These are phyloP conservation scores for Alternaria angustiovoidea DNA, from an alignment of 2,329 filamentous ascomycete genomes.

Conservation along the genomic window DNA sequence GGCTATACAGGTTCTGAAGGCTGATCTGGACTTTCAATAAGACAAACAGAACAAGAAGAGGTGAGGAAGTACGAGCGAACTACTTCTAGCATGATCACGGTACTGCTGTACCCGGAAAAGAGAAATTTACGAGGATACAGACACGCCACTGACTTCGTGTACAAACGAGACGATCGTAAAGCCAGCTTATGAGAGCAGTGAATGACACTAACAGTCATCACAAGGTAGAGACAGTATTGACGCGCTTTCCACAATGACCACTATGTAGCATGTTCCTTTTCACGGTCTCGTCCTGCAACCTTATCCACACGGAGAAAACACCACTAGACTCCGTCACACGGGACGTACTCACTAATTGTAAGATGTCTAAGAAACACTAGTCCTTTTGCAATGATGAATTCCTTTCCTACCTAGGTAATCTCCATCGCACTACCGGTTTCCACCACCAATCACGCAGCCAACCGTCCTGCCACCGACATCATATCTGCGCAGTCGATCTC, in stretches of 20 bases:
- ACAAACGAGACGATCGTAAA: not conserved
- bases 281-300: not conserved
- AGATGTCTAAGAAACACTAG: too few relatives aligned
- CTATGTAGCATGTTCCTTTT: not conserved
- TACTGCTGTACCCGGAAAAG: not conserved
- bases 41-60: not conserved
- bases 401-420: not conserved
- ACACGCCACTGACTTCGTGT: not conserved
- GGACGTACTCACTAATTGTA: not conserved
- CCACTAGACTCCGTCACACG: not conserved
- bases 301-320: not conserved
- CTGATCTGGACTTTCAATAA: not conserved
- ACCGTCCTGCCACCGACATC: not conserved
- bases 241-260: not conserved
- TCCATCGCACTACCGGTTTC: not conserved
- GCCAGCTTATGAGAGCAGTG: not conserved
- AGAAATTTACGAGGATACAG: not conserved
- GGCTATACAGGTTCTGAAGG: too few relatives aligned
- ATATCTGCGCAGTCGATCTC: not conserved
- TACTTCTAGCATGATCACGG: not conserved
- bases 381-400: too few relatives aligned
- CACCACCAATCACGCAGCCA: not conserved
- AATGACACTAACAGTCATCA: not conserved
- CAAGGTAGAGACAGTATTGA: not conserved
- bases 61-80: not conserved